These are phyloP conservation scores for Claviceps sp. DNA, from an alignment of 2,329 filamentous ascomycete genomes.

Conservation along the genomic window DNA sequence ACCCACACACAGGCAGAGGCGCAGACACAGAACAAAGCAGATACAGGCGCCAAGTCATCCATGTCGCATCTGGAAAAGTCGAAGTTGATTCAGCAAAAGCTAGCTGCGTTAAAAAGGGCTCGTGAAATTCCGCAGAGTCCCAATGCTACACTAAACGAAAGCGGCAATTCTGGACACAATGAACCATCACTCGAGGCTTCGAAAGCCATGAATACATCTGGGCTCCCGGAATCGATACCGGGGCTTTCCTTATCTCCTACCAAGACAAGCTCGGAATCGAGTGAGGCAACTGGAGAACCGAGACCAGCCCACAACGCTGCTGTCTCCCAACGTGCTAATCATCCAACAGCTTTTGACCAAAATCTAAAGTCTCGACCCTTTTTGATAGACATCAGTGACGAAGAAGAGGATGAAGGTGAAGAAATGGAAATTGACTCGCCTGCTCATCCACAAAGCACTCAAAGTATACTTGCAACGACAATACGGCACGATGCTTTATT, in stretches of 20 bases:
- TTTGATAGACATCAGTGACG: conserved; percentile 76
- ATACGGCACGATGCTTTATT: conserved; percentile 24
- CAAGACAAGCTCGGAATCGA: conserved; percentile 10
- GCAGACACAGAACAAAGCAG: not conserved
- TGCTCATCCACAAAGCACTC: conserved; percentile 25
- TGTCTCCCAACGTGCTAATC: conserved; percentile 27
- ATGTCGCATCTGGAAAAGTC: conserved; percentile 52
- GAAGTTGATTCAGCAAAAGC: conserved; percentile 58
- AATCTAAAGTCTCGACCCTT: conserved; percentile 47
- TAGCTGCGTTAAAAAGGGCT: conserved; percentile 58
- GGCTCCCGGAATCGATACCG: conserved; percentile 14
- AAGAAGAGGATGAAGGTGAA: conserved; percentile 47
- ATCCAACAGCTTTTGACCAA: conserved; percentile 35
- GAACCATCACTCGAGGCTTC: not conserved
- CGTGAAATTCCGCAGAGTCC: conserved; percentile 26
- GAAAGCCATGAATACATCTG: not conserved
- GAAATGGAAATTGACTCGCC: conserved; percentile 49
- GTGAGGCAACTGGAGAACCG: conserved; percentile 18
- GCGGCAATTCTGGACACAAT: not conserved
- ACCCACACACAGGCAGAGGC: not conserved
- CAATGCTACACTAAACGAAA: not conserved
- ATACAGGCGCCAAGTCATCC: conserved; percentile 13
- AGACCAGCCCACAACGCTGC: conserved; percentile 58
- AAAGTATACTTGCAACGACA: conserved; percentile 18
- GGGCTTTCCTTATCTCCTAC: conserved; percentile 22